Conservation (phyloP, 306 rosid species). For the Crataegus laevigata region DNA sequence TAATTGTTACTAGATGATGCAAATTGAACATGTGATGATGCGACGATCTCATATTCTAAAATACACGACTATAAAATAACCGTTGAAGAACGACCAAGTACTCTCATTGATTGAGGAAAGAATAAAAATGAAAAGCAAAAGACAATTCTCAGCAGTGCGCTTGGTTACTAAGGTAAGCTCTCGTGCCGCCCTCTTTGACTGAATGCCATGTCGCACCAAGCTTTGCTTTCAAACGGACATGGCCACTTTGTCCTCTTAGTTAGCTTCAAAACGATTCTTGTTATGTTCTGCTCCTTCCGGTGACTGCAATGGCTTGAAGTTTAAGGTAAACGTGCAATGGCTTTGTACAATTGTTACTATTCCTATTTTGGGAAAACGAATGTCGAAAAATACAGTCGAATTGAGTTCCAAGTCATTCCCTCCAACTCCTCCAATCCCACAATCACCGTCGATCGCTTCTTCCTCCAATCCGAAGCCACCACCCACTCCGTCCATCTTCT, state of each 20-base stretch:
- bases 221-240: too few relatives aligned
- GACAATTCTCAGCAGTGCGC: too few relatives aligned
- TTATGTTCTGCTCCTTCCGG: not conserved
- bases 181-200: too few relatives aligned
- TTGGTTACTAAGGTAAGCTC: too few relatives aligned
- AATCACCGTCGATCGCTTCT: constrained; percentile 15
- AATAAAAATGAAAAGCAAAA: too few relatives aligned
- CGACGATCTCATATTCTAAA: too few relatives aligned
- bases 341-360: not conserved
- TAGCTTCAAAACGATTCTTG: not conserved
- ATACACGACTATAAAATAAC: too few relatives aligned
- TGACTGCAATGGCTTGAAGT: not conserved
- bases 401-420: constrained; percentile 4
- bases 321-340: not conserved
- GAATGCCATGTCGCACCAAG: too few relatives aligned
- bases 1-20: too few relatives aligned
- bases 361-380: not conserved
- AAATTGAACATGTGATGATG: too few relatives aligned
- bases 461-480: constrained; percentile 18
- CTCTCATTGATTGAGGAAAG: too few relatives aligned
- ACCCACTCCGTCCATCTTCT: not conserved
- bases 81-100: too few relatives aligned
- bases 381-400: not conserved
- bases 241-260: not conserved
- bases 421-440: not conserved